phyloP scores from a whole-genome alignment of 768 basidiomycete species.

The Podaxis sp. region DNA sequence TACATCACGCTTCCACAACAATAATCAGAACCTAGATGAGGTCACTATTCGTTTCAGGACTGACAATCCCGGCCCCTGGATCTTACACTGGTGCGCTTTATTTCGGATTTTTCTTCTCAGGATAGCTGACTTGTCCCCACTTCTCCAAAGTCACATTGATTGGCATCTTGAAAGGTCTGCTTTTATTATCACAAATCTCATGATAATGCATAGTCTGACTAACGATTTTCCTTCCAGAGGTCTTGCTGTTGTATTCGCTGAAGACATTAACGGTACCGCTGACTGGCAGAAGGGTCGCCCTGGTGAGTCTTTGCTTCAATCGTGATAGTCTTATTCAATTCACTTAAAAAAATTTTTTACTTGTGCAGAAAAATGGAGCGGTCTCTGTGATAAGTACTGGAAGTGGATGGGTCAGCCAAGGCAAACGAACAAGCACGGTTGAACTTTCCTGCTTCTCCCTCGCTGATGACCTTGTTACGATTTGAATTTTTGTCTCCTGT shows the following conservation, averaged over 20 bases:
- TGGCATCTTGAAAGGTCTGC: constrained; percentile 19
- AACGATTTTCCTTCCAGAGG: constrained; percentile 2
- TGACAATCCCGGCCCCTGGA: constrained; percentile 42
- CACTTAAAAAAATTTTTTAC: not conserved
- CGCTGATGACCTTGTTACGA: not conserved
- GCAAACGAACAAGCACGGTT: not conserved
- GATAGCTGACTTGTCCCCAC: not conserved
- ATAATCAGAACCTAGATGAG: constrained; percentile 16
- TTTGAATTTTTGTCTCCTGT: not conserved
- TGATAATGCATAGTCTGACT: not conserved
- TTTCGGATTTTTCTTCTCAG: not conserved
- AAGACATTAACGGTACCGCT: constrained; percentile 5
- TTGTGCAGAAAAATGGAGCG: not conserved
- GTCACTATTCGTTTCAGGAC: constrained; percentile 49
- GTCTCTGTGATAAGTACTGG: not conserved
- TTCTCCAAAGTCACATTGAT: constrained; percentile 17
- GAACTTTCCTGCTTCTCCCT: not conserved
- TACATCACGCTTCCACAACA: not conserved
- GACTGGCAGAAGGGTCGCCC: not conserved
- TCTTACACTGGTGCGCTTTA: constrained; percentile 22
- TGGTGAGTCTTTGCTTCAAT: not conserved
- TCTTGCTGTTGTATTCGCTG: constrained; percentile 20
- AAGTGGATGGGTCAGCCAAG: not conserved
- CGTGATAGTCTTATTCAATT: not conserved
- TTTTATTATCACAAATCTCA: not conserved